Evolutionary conservation across 2,329 filamentous ascomycete species (phyloP), one percentile per base, ranked within the genome.

Genomic region (Penicillium sp.): DNA sequence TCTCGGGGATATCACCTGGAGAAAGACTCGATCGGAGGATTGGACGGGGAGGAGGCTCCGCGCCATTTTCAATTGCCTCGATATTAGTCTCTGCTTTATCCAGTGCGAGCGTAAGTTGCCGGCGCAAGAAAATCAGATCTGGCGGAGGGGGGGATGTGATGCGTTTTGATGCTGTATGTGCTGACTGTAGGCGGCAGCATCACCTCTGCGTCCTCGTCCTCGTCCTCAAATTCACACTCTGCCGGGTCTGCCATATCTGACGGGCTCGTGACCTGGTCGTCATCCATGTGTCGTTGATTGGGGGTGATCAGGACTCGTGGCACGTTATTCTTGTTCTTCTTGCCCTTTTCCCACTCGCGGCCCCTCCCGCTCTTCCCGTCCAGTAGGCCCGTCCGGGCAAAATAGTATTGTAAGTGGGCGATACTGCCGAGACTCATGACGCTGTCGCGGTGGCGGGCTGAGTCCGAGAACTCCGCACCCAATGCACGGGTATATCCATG

Each of bases 151-250:
- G 91, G 86, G 23, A 96, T 83, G 57, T 88, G 87, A 68, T 92
- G 90, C 59, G 91, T 88, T 66, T 89, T 88, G 69, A 92, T 87
- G 64, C 90, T 92, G 75, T 97, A 99, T 3, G 94, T 99, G 81
- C 93, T 97, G 41, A 93, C 91, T 0, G 94, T 99, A 0, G 94
- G 94, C n/a, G 94, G 93, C 4, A 97, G 86, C 86, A 99, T 93
- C 60, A 88, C 83, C 31, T 86, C 84, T 58, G 91, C 89, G 9
- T 79, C 78, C 25, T 80, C 77, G 9, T 79, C 78, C 25, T 80
- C 77, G n/a, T 82, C 80, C 27, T 66, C 63, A 6, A 56, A 25
- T 55, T 79, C 81, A 48, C 78, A 81, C 29, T 81, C 82, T 2
- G 76, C 73, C 12, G 78, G 66, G 8, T 77, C 77, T 10, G 64